Evolutionary conservation across 2,329 filamentous ascomycete genomes (phyloP).

Genomic region (Xylaria sp.): DNA sequence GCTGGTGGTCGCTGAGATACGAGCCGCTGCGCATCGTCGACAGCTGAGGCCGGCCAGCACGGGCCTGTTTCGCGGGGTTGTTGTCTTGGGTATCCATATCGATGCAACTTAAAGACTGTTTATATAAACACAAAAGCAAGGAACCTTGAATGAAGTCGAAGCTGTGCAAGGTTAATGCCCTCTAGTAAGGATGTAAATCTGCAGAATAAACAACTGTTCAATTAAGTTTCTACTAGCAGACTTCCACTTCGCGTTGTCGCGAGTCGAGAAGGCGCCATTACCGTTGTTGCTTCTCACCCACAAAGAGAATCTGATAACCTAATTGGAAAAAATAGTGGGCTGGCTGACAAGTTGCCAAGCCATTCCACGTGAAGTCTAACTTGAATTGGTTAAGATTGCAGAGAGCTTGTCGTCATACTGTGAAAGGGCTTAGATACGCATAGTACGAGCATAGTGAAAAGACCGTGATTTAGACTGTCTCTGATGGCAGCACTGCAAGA

Average conservation of each 20-base stretch:
- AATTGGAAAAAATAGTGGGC: constrained; percentile 14
- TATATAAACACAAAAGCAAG: not conserved
- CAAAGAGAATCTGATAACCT: not conserved
- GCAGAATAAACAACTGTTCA: not conserved
- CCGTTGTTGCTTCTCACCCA: not conserved
- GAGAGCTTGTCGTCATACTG: constrained; percentile 19
- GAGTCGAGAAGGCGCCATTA: not conserved
- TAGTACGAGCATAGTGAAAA: not conserved
- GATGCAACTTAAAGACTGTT: constrained; percentile 9
- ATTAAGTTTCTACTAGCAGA: constrained; percentile 8
- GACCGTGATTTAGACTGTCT: not conserved
- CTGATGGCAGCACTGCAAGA: not conserved
- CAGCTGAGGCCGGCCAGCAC: constrained; percentile 59
- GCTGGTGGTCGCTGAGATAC: constrained; percentile 71
- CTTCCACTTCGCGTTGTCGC: constrained; percentile 10
- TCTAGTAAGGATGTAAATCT: constrained; percentile 6
- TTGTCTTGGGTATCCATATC: constrained; percentile 46
- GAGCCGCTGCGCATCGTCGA: constrained; percentile 68
- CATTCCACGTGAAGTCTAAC: constrained; percentile 23
- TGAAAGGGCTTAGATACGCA: not conserved
- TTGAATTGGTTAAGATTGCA: not conserved
- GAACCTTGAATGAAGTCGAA: not conserved
- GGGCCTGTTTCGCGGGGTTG: constrained; percentile 44
- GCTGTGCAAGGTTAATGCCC: constrained; percentile 3
- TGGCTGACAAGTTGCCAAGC: constrained; percentile 18